Percentiles rank a stretch among this genome's conserved stretches.
Evolutionary conservation across 306 rosid species (phyloP).

Genomic region (Macrotyloma uniflorum): DNA sequence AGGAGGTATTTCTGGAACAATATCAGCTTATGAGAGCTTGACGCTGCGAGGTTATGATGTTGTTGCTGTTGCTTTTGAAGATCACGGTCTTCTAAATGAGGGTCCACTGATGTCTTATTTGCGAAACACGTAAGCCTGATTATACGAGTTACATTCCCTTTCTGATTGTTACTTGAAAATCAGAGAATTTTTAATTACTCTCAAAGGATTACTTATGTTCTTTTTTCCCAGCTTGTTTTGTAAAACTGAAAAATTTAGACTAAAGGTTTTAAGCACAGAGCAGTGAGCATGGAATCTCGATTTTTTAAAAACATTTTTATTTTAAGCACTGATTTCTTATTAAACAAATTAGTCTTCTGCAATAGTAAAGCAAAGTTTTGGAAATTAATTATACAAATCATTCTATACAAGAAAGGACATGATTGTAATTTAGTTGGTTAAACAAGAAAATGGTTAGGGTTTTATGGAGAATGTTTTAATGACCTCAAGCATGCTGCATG

Average conservation of each 20-base stretch:
- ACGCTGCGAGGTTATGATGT: slow-evolving; percentile 86
- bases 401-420: background rate
- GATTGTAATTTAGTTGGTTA: background rate
- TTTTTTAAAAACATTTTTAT: background rate
- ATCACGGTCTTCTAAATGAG: slow-evolving; percentile 91
- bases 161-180: slow-evolving; percentile 23
- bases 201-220: background rate
- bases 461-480: slow-evolving; percentile 16
- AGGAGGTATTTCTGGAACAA: slow-evolving; percentile 94
- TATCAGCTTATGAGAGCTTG: slow-evolving; percentile 91
- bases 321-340: background rate
- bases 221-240: background rate
- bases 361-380: background rate
- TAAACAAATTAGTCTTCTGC: background rate
- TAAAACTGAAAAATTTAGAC: background rate
- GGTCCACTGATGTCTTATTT: slow-evolving; percentile 69
- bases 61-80: slow-evolving; percentile 75
- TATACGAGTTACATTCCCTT: slow-evolving; percentile 17
- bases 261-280: slow-evolving; percentile 6
- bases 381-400: background rate
- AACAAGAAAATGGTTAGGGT: background rate
- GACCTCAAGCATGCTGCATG: slow-evolving; percentile 18
- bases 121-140: slow-evolving; percentile 64
- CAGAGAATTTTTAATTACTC: background rate
- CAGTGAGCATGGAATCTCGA: background rate